Conservation (phyloP, 139 green algal species). For the Mesotaenium endlicherianum region DNA sequence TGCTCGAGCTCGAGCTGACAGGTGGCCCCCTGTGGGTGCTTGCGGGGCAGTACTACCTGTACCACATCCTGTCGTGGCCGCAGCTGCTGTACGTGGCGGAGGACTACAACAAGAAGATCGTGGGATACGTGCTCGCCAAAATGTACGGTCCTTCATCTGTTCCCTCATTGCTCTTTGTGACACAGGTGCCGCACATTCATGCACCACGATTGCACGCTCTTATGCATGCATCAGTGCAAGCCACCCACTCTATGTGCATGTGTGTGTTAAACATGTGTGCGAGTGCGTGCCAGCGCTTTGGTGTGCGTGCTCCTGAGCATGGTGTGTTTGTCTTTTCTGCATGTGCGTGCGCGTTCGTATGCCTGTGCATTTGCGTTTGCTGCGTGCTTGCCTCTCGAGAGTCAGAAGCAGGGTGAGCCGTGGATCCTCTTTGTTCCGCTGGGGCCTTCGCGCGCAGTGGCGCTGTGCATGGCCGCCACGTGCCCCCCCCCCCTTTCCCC, state of each 20-base stretch:
- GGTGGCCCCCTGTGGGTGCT: not conserved
- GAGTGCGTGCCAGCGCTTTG: not conserved
- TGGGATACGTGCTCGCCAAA: constrained; percentile 98
- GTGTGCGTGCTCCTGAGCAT: too few species aligned
- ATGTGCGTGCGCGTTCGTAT: not conserved
- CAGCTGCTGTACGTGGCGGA: constrained; percentile 97
- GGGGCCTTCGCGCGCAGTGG: too few species aligned
- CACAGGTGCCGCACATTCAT: too few species aligned
- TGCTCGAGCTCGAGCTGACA: too few species aligned
- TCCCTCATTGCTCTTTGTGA: not conserved
- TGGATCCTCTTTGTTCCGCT: too few species aligned
- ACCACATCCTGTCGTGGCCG: constrained; percentile 97
- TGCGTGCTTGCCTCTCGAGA: not conserved
- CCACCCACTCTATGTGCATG: not conserved
- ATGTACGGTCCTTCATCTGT: constrained; percentile 63
- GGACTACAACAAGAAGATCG: constrained; percentile 92
- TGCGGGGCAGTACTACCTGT: constrained; percentile 96
- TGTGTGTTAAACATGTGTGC: too few species aligned
- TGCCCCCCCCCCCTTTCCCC: too few species aligned
- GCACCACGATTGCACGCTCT: too few species aligned
- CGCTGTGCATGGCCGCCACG: too few species aligned
- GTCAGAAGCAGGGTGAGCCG: too few species aligned
- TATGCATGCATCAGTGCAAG: too few species aligned
- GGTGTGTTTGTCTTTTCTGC: not conserved
- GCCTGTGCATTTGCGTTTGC: not conserved